Evolutionary conservation across 768 basidiomycete genomes (phyloP), one percentile per base, ranked within the genome.

Genomic region (Podaxis sp.): DNA sequence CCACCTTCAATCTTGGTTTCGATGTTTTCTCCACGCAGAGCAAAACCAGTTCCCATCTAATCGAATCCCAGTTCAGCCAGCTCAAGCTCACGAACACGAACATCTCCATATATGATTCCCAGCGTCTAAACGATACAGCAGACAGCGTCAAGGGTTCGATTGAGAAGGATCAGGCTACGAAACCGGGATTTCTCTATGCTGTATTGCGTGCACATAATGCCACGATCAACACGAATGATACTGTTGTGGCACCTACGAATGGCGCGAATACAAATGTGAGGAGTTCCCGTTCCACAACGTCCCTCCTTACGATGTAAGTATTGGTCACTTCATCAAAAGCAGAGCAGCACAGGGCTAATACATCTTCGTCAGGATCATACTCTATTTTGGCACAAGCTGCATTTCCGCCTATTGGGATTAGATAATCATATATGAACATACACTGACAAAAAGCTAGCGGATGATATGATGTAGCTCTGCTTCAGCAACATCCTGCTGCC

Each of bases 341-440:
- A 8, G 28, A 19, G 15, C 30, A 6, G 17, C n/a, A 2, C 11
- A 13, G 28, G 4, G 30, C 42, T 38, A 51, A 28, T 54, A 13
- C 9, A 12, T 55, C 30, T 15, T 65, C 11, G 6, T n/a, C 49
- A 89, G 92, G 92, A 89, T 93, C 60, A 82, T 93, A 26, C 77
- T 93, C 24, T 96, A 96, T 71, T 85, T 86, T 3, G 93, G 96
- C 68, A 94, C 93, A 0, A 95, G 93, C 2, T 88, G 91, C 66
- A 93, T 97, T 46, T 91, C 92, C 22, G 84, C 86, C 26, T 78
- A 95, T 24, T 96, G 49, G 11, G 15, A 51, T 54, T 54, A 54
- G 52, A 54, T 54, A 38, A 36, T 24, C 12, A 33, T 33, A 33
- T 24, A 17, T 51, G 12, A 17, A 26, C n/a, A 54, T 52, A 52